Evolutionary conservation across 78 protist species (phyloP).

Genomic region (Bodo saltans): DNA sequence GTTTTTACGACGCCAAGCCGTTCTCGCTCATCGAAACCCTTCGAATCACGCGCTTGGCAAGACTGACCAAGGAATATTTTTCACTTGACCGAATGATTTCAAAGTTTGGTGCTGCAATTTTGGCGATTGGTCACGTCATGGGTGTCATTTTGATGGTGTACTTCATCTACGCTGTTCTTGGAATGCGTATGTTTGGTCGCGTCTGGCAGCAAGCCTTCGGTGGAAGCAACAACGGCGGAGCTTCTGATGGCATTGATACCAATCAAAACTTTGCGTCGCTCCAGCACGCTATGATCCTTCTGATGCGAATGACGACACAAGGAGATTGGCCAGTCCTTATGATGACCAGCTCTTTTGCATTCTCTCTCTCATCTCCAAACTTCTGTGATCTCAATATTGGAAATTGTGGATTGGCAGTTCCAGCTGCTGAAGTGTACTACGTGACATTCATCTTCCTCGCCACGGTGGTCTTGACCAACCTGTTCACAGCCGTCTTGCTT

Average conservation of each 20-base stretch:
- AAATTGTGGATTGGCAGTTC: constrained; percentile 33
- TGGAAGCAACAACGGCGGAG: no score
- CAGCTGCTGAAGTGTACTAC: constrained; percentile 16
- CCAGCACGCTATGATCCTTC: background rate
- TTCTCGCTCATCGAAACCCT: background rate
- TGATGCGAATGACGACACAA: constrained; percentile 11
- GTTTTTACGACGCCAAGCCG: background rate
- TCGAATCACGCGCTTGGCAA: background rate
- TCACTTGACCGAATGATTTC: background rate
- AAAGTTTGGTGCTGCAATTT: background rate
- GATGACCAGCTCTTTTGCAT: background rate
- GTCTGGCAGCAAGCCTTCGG: background rate
- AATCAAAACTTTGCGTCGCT: constrained; percentile 27
- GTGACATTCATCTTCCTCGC: background rate
- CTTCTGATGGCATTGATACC: background rate
- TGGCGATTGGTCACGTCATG: constrained; percentile 29
- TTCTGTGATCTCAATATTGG: constrained; percentile 2
- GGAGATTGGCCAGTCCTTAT: constrained; percentile 33
- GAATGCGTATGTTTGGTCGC: constrained; percentile 26
- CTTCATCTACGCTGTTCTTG: constrained; percentile 34
- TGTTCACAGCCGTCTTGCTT: constrained; percentile 42
- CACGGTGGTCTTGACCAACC: constrained; percentile 10
- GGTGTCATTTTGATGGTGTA: constrained; percentile 14
- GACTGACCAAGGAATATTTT: background rate
- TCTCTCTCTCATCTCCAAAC: no score